A percentile compares a stretch with the other conserved stretches of the same genome.
Conservation (phyloP, 495 filamentous ascomycete genomes). For the Annulohypoxylon moriforme region DNA sequence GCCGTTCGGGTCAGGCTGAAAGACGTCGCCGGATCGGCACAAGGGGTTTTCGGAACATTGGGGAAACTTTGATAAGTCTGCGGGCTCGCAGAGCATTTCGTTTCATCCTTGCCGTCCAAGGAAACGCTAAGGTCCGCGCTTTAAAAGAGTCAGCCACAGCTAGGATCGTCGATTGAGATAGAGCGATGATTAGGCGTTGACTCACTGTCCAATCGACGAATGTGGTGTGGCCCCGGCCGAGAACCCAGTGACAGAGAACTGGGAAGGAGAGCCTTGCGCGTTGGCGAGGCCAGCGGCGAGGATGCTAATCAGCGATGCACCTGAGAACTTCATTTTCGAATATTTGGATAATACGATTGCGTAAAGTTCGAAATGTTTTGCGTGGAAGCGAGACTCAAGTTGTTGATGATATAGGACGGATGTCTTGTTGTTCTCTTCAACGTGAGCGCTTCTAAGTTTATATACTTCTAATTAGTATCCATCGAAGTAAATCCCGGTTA, state of each 20-base stretch:
- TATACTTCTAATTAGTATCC: slow-evolving; percentile 17
- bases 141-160: slow-evolving; percentile 12
- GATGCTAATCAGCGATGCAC: slow-evolving; percentile 21
- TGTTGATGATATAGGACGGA: not conserved
- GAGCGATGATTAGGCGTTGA: not conserved
- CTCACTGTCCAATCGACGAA: slow-evolving; percentile 36
- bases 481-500: slow-evolving; percentile 1
- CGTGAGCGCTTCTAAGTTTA: slow-evolving; percentile 13
- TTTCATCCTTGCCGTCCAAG: slow-evolving; percentile 4
- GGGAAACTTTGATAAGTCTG: slow-evolving; percentile 28
- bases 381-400: not conserved
- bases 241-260: slow-evolving; percentile 30
- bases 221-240: slow-evolving; percentile 38
- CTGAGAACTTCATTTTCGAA: slow-evolving; percentile 34
- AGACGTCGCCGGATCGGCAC: slow-evolving; percentile 26
- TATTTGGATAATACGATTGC: not conserved
- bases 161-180: not conserved
- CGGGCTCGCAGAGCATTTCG: slow-evolving; percentile 19
- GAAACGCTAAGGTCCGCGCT: slow-evolving; percentile 32
- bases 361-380: slow-evolving; percentile 1
- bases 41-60: slow-evolving; percentile 23
- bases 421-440: not conserved
- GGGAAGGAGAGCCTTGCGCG: slow-evolving; percentile 6
- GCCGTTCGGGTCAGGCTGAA: slow-evolving; percentile 26
- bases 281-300: slow-evolving; percentile 27